phyloP scores from a whole-genome alignment of 495 filamentous ascomycete species.

The Daldinia vernicosa region DNA sequence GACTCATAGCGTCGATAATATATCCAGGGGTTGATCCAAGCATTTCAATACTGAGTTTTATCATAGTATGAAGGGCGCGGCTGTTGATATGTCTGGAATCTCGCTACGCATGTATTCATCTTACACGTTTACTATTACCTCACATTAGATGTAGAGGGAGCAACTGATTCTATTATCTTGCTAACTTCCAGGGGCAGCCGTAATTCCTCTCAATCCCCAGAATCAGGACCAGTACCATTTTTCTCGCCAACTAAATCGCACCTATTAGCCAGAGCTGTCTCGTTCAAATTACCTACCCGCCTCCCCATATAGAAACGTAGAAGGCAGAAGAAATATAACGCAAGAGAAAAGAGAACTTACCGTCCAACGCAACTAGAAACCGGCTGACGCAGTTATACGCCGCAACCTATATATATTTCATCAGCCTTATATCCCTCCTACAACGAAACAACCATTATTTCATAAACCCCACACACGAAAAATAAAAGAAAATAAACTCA shows the following conservation, averaged over 20 bases:
- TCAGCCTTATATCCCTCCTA: not conserved
- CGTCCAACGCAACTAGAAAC: constrained; percentile 84
- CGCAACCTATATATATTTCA: constrained; percentile 55
- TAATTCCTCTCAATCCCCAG: constrained; percentile 17
- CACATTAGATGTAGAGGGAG: not conserved
- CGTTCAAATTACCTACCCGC: not conserved
- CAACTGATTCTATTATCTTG: not conserved
- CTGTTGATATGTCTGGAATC: not conserved
- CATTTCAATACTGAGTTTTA: constrained; percentile 5
- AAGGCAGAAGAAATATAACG: not conserved
- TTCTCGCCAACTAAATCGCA: constrained; percentile 57
- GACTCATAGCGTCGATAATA: constrained; percentile 19
- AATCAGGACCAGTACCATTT: constrained; percentile 56
- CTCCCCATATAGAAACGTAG: not conserved
- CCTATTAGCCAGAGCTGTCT: not conserved
- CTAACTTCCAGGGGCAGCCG: not conserved
- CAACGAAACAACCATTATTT: not conserved
- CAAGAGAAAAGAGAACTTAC: constrained; percentile 53
- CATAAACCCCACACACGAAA: not conserved
- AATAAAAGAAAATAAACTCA: constrained; percentile 52
- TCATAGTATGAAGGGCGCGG: not conserved
- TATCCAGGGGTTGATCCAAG: constrained; percentile 12
- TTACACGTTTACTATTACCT: not conserved
- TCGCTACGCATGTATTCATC: not conserved
- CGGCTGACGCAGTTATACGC: constrained; percentile 88